Evolutionary conservation across 768 basidiomycete species (phyloP), one percentile per base, ranked within the genome.

Genomic region (Lentinus brumalis): DNA sequence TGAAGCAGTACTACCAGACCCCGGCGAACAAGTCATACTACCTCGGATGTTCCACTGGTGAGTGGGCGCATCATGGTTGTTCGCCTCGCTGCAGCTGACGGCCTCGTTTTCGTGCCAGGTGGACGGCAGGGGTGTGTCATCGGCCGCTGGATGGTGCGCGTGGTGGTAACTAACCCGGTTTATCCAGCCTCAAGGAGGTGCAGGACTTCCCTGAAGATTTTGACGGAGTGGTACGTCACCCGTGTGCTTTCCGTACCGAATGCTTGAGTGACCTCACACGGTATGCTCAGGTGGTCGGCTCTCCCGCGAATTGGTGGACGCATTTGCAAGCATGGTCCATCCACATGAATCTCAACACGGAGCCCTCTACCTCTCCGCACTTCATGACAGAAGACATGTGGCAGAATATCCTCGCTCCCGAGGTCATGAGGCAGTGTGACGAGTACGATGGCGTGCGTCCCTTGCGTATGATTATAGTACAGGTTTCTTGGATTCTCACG

Each of bases 391-490:
- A 64, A 7, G 56, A 62, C 14, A 50, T 64, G 55, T 75, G 74
- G 73, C 30, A 18, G 5, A 51, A 68, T n/a, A 57, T 71, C 16
- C 67, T 75, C 21, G 66, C 68, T 21, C 60, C 70, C 12, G 74
- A 75, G 55, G 69, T 73, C 10, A 57, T 75, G 51, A 61, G 65
- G 31, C 74, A 75, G 57, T 75, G 74, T 52, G 74, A 75, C 51
- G 64, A 38, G 3, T 46, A 73, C 21, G 74, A 75, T 57, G 74
- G 74, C 14, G 68, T 73, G 40, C 26, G 64, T 53, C 11, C 15
- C 18, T 4, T 32, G 21, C 40, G 18, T 26, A 31, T 7, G 26
- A 9, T 16, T 11, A 35, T 11, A 35, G 35, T 35, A 35, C 35
- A 35, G 11, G 35, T 7, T 10, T 12, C 29, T 15, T 16, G 38